Evolutionary conservation across 2,329 filamentous ascomycete species (phyloP).

Genomic region (Rachicladosporium sp.): DNA sequence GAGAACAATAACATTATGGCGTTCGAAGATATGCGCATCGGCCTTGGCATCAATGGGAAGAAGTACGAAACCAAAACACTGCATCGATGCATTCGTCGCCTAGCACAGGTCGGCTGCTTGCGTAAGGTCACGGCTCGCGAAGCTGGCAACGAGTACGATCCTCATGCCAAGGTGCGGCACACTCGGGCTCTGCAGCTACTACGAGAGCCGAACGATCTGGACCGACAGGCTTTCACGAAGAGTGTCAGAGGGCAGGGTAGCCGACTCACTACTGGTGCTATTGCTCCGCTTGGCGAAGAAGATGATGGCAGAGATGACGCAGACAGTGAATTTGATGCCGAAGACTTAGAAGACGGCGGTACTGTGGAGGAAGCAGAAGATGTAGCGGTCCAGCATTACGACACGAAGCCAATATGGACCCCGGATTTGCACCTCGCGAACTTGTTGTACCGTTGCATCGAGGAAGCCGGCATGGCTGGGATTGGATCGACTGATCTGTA

Average conservation of each 20-base stretch:
- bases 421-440: slow-evolving; percentile 42
- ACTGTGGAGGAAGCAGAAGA: slow-evolving; percentile 1
- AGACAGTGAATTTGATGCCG: slow-evolving; percentile 18
- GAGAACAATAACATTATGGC: slow-evolving; percentile 37
- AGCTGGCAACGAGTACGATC: slow-evolving; percentile 8
- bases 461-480: slow-evolving; percentile 35
- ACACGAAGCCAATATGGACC: slow-evolving; percentile 41
- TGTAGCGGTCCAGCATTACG: slow-evolving; percentile 6
- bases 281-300: slow-evolving; percentile 3
- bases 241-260: slow-evolving; percentile 5
- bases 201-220: slow-evolving; percentile 24
- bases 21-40: slow-evolving; percentile 39
- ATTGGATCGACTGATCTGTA: slow-evolving; percentile 35
- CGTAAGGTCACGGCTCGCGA: slow-evolving; percentile 25
- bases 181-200: slow-evolving; percentile 28
- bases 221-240: slow-evolving; percentile 11
- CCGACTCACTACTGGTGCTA: slow-evolving; percentile 1
- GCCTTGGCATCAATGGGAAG: slow-evolving; percentile 25
- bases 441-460: slow-evolving; percentile 38
- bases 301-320: slow-evolving; percentile 11
- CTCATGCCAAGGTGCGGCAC: slow-evolving; percentile 8
- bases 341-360: slow-evolving; percentile 8
- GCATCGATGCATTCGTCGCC: slow-evolving; percentile 26
- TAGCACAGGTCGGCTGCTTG: slow-evolving; percentile 27
- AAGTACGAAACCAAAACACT: slow-evolving; percentile 28